Percentiles rank a stretch among this genome's conserved stretches.
These are phyloP conservation scores for Phlebiopsis gigantea DNA, from an alignment of 768 basidiomycete species.

Conservation along the genomic window DNA sequence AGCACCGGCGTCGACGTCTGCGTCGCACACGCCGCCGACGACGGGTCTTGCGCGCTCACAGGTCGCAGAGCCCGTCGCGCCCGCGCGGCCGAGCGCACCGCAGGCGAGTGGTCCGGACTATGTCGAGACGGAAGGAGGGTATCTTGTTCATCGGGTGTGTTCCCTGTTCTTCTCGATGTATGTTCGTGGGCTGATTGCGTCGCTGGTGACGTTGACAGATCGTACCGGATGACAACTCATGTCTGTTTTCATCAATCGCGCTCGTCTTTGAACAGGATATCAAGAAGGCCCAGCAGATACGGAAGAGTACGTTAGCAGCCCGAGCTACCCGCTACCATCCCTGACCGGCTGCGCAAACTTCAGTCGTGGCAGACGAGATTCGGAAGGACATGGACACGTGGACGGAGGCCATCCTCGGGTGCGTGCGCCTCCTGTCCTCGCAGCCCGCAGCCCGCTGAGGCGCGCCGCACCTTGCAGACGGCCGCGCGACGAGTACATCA, in stretches of 20 bases:
- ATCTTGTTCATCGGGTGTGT: slow-evolving; percentile 68
- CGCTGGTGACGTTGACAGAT: slow-evolving; percentile 35
- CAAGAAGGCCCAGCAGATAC: slow-evolving; percentile 60
- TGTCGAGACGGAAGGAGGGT: slow-evolving; percentile 55
- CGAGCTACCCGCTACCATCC: neutral
- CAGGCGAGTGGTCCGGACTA: slow-evolving; percentile 42
- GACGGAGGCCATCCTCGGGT: slow-evolving; percentile 87
- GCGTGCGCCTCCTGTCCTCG: slow-evolving; percentile 8
- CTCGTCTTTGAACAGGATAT: slow-evolving; percentile 83
- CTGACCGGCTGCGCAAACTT: neutral
- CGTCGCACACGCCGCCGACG: slow-evolving; percentile 19
- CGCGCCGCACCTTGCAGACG: slow-evolving; percentile 34
- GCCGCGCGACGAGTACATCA: slow-evolving; percentile 65
- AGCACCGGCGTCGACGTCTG: slow-evolving; percentile 6
- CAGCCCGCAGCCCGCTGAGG: neutral
- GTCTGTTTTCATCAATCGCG: slow-evolving; percentile 84
- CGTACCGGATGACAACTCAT: slow-evolving; percentile 97
- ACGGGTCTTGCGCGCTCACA: slow-evolving; percentile 22
- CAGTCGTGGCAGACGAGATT: slow-evolving; percentile 86
- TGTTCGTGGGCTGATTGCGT: slow-evolving; percentile 1
- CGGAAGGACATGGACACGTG: slow-evolving; percentile 64
- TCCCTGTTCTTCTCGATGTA: neutral
- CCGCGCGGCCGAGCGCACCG: slow-evolving; percentile 17
- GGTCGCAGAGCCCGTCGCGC: slow-evolving; percentile 17
- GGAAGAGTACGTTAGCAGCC: slow-evolving; percentile 54